Evolutionary conservation across 371 early-diverging fungal species (phyloP).

Genomic region (Syncephalis plumigaleata): DNA sequence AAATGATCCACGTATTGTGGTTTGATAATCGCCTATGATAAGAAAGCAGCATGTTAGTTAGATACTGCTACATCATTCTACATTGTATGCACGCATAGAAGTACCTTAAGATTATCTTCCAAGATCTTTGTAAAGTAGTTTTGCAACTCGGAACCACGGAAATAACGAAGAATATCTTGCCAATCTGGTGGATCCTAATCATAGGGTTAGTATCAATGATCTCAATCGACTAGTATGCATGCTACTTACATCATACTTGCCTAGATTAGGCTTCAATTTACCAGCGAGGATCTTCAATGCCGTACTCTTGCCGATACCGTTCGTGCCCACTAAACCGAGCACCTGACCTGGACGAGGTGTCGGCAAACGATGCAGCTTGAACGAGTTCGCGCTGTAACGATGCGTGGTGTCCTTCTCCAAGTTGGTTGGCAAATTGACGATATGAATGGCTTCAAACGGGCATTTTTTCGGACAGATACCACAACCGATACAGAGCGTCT

Average conservation of each 20-base stretch:
- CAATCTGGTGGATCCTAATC: conserved; percentile 80
- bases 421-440: conserved; percentile 98
- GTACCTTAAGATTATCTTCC: conserved; percentile 78
- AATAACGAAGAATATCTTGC: conserved; percentile 92
- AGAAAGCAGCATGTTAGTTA: background rate
- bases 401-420: conserved; percentile 94
- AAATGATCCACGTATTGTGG: conserved; percentile 98
- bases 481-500: conserved; percentile 98
- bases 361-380: conserved; percentile 98
- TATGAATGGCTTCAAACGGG: conserved; percentile 97
- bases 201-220: conserved; percentile 1
- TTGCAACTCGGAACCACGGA: conserved; percentile 98
- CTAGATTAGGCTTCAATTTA: conserved; percentile 97
- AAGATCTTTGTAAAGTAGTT: conserved; percentile 98
- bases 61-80: no score
- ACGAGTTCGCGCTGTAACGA: conserved; percentile 96
- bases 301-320: conserved; percentile 98
- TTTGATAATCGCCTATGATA: conserved; percentile 65
- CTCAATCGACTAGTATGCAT: background rate
- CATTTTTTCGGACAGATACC: conserved; percentile 99
- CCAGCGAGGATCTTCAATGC: conserved; percentile 97
- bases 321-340: conserved; percentile 97
- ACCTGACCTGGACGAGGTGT: conserved; percentile 97
- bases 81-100: no score
- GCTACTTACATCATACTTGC: conserved; percentile 42